phyloP scores from a whole-genome alignment of 495 filamentous ascomycete genomes.

The Xylaria acuta region DNA sequence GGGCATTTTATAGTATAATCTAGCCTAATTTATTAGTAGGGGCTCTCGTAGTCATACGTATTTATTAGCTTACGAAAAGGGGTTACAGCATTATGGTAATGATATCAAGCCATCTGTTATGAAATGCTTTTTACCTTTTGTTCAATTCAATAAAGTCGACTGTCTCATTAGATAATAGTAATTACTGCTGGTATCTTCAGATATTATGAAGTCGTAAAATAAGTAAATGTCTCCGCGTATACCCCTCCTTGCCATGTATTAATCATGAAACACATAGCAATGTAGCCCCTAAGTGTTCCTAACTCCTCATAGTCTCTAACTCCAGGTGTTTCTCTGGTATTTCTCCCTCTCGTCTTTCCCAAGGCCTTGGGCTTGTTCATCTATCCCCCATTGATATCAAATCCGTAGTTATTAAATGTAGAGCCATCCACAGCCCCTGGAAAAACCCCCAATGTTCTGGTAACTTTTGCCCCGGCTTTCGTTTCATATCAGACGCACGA shows the following conservation, averaged over 20 bases:
- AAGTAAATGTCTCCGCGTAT: background rate
- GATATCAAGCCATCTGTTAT: background rate
- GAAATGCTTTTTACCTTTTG: background rate
- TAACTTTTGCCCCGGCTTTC: background rate
- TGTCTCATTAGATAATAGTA: conserved; percentile 4
- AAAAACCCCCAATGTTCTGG: background rate
- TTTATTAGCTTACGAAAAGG: too few relatives aligned
- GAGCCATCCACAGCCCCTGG: background rate
- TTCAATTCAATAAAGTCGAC: background rate
- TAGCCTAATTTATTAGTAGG: background rate
- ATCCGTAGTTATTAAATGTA: background rate
- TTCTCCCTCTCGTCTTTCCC: background rate
- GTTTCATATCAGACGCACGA: background rate
- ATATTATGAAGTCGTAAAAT: background rate
- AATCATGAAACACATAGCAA: conserved; percentile 3
- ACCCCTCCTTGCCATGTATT: background rate
- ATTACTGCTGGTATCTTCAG: background rate
- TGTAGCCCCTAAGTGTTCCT: background rate
- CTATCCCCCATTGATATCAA: background rate
- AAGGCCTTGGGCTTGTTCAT: background rate
- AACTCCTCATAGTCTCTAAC: background rate
- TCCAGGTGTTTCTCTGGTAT: background rate
- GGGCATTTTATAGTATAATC: background rate
- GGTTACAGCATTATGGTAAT: too few relatives aligned
- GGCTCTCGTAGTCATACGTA: too few relatives aligned